Conservation (phyloP, 164 flowering plant genomes). For the Aristolochia californica region DNA sequence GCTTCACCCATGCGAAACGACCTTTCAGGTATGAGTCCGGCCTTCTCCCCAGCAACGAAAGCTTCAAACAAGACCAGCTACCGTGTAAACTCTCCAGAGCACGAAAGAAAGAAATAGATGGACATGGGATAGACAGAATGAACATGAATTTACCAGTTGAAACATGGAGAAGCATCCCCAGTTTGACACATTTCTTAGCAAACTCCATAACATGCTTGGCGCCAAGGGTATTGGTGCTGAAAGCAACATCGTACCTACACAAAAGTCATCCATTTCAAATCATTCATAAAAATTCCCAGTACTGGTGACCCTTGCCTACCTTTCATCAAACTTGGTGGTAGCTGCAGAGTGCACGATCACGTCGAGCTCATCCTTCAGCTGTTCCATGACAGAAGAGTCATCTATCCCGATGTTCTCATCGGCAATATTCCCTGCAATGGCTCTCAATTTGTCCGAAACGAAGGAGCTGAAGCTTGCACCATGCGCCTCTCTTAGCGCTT, state of each 20-base stretch:
- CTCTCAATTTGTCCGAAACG: conserved; percentile 26
- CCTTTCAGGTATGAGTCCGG: neutral
- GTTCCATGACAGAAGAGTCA: conserved; percentile 25
- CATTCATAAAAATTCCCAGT: neutral
- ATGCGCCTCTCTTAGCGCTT: conserved; percentile 26
- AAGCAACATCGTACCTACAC: conserved; percentile 46
- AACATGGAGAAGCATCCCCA: conserved; percentile 4
- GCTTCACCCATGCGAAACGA: conserved; percentile 2
- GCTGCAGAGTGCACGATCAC: conserved; percentile 54
- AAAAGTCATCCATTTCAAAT: neutral
- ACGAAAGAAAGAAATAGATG: neutral
- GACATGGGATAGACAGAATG: no score
- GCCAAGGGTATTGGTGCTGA: conserved; percentile 45
- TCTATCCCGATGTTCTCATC: conserved; percentile 31
- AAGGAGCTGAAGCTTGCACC: conserved; percentile 27
- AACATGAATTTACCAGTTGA: neutral
- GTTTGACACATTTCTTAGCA: neutral
- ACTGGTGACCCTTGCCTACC: conserved; percentile 11
- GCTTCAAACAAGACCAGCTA: neutral
- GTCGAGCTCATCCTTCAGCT: conserved; percentile 30
- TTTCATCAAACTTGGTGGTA: conserved; percentile 46
- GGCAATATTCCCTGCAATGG: conserved; percentile 42
- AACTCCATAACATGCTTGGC: conserved; percentile 25
- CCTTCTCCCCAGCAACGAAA: conserved; percentile 3
- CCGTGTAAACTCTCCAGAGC: neutral